Evolutionary conservation across 2,329 filamentous ascomycete species (phyloP).

Genomic region (Samsoniella hepiali): DNA sequence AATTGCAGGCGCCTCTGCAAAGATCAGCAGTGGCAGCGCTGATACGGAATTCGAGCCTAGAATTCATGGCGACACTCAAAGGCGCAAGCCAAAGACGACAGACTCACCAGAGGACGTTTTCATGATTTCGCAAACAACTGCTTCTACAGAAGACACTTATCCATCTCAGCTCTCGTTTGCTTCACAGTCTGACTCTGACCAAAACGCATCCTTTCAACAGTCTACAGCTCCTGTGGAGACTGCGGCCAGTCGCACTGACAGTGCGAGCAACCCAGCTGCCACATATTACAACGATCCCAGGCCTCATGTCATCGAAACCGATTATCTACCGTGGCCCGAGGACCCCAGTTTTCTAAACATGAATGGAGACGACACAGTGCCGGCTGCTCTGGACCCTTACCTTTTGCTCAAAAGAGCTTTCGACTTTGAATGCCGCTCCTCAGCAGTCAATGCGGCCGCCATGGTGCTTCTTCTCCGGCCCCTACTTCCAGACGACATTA

Average conservation of each 20-base stretch:
- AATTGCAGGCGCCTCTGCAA: conserved; percentile 20
- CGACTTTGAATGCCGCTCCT: conserved; percentile 53
- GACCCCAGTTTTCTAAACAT: conserved; percentile 54
- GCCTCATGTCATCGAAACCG: conserved; percentile 49
- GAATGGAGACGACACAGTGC: conserved; percentile 17
- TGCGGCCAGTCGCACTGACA: conserved; percentile 23
- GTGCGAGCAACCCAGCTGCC: conserved; percentile 26
- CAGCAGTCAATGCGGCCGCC: conserved; percentile 56
- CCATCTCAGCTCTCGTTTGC: conserved; percentile 32
- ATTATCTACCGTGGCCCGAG: conserved; percentile 57
- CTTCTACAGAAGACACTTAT: conserved; percentile 33
- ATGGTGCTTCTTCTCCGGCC: conserved; percentile 60
- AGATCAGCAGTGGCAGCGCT: conserved; percentile 17
- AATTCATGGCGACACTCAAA: conserved; percentile 12
- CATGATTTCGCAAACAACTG: conserved; percentile 47
- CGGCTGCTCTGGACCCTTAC: conserved; percentile 53
- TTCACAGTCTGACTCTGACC: conserved; percentile 28
- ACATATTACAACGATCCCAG: conserved; percentile 38
- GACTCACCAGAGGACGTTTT: conserved; percentile 40
- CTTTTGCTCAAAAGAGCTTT: conserved; percentile 52
- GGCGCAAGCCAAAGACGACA: conserved; percentile 15
- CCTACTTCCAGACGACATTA: conserved; percentile 51
- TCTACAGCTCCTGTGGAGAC: conserved; percentile 21
- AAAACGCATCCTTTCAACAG: conserved; percentile 14
- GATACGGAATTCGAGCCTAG: conserved; percentile 10